Base-by-base conservation (phyloP, 768 basidiomycete genomes). In the Amanita muscaria region DNA sequence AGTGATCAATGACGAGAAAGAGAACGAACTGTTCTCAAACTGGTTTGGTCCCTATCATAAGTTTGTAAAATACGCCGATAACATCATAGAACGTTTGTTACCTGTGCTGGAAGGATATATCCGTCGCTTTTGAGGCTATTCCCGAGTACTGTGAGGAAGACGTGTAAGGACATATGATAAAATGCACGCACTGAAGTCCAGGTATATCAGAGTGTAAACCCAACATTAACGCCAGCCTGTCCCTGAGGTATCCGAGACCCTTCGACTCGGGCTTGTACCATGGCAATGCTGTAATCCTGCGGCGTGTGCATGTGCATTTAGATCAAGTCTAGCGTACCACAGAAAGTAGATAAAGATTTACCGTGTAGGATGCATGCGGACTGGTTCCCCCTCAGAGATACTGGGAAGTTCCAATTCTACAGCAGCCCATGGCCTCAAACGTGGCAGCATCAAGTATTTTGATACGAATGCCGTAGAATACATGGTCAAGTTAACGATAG, bases 191-290 rank as follows among this genome's bases (percentile, higher is more conserved):
- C 59, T 63, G 54, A 16, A 63, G 61, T 8, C 64, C 62, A 18
- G 71, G 70, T 46, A 69, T 50, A 41, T 69, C 63, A 19, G 61
- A 58, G 47, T 67, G 57, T 50, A 53, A 59, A 2, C 65, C 64
- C 16, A 68, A 32, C 22, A 49, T 36, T 6, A 73, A 66, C 6
- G 58, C 43, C 1, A 70, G 34, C 25, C 53, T 55, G 37, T 69
- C 66, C 15, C 49, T 30, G 11, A 60, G 38, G 19, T 53, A 56
- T 2, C 56, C 59, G 1, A 67, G 24, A 5, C 56, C 57, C 2
- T 49, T 60, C 0, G 62, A 53, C 45, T 64, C 54, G 0, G 69
- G 65, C 49, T 65, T 70, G 50, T 76, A 76, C 72, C 73, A 74
- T 16, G 73, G 73, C 27, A 6, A 6, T 29, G 27, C 27, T 29